Percentiles rank a stretch among this genome's conserved stretches.
Evolutionary conservation across 1,139 yeast species (phyloP).

Genomic region (Barnettozyma hawaiiensis): DNA sequence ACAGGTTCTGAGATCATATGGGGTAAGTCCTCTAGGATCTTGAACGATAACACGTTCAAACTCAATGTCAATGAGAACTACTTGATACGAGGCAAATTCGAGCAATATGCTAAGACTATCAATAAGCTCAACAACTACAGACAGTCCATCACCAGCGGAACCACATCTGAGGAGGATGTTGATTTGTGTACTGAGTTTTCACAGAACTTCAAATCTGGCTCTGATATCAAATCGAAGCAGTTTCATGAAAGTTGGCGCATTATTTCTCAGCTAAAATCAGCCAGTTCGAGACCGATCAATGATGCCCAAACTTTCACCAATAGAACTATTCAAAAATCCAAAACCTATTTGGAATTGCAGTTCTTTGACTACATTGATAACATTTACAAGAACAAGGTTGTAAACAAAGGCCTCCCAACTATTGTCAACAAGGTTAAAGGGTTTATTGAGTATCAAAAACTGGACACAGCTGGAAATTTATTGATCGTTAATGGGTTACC

Average conservation of each 20-base stretch:
- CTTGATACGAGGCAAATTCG: conserved; percentile 52
- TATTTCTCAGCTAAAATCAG: conserved; percentile 35
- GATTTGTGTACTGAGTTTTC: conserved; percentile 31
- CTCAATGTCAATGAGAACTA: conserved; percentile 37
- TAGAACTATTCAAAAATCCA: conserved; percentile 52
- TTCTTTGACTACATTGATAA: conserved; percentile 71
- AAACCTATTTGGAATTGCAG: conserved; percentile 63
- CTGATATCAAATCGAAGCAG: conserved; percentile 57
- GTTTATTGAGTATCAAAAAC: conserved; percentile 48
- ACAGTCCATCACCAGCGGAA: conserved; percentile 42
- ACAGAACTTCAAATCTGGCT: conserved; percentile 28
- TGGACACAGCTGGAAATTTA: conserved; percentile 40
- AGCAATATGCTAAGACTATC: conserved; percentile 65
- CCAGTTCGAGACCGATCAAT: conserved; percentile 18
- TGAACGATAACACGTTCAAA: conserved; percentile 30
- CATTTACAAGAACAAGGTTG: conserved; percentile 58
- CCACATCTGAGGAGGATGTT: conserved; percentile 29
- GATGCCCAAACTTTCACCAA: conserved; percentile 39
- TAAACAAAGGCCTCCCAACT: conserved; percentile 63
- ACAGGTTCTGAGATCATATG: conserved; percentile 29
- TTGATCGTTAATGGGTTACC: conserved; percentile 77
- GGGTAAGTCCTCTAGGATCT: conserved; percentile 29
- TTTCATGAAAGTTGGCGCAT: conserved; percentile 62
- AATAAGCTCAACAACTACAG: conserved; percentile 67
- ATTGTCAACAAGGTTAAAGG: conserved; percentile 65